A percentile compares a stretch with the other conserved stretches of the same genome.
These are phyloP conservation scores for Fusarium haematococcum DNA, from an alignment of 2,329 filamentous ascomycete species.

Conservation along the genomic window DNA sequence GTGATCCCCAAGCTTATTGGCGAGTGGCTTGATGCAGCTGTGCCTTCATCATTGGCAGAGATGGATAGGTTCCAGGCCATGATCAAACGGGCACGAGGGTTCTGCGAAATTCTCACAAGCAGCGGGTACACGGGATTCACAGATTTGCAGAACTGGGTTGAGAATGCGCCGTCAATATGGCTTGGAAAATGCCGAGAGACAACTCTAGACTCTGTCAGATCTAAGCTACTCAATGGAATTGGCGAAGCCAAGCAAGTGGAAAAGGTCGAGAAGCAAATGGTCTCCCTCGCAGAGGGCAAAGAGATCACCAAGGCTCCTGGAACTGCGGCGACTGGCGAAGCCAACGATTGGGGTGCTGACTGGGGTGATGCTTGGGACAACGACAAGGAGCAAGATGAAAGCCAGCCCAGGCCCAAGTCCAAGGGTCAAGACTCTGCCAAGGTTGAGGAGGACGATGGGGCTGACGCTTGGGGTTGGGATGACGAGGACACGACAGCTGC, in stretches of 20 bases:
- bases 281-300: constrained; percentile 75
- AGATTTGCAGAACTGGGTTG: constrained; percentile 82
- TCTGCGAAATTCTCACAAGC: constrained; percentile 72
- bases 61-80: constrained; percentile 78
- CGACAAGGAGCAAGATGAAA: constrained; percentile 61
- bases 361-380: constrained; percentile 88
- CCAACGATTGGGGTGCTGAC: constrained; percentile 77
- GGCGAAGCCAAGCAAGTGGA: constrained; percentile 79
- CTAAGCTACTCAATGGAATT: constrained; percentile 74
- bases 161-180: constrained; percentile 85
- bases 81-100: constrained; percentile 71
- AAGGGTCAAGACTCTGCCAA: constrained; percentile 35
- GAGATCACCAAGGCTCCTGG: constrained; percentile 68
- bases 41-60: constrained; percentile 79
- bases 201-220: constrained; percentile 80
- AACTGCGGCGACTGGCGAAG: constrained; percentile 56
- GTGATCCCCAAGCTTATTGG: constrained; percentile 76
- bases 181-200: constrained; percentile 84
- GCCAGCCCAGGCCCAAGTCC: constrained; percentile 35
- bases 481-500: constrained; percentile 63
- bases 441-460: constrained; percentile 56
- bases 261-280: constrained; percentile 83
- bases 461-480: constrained; percentile 88
- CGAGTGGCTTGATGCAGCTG: constrained; percentile 79
- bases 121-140: constrained; percentile 72